A percentile compares a stretch with the other conserved stretches of the same genome.
Evolutionary conservation across 1,284 basidiomycete species (phyloP).

Genomic region (Ustilago loliicola): DNA sequence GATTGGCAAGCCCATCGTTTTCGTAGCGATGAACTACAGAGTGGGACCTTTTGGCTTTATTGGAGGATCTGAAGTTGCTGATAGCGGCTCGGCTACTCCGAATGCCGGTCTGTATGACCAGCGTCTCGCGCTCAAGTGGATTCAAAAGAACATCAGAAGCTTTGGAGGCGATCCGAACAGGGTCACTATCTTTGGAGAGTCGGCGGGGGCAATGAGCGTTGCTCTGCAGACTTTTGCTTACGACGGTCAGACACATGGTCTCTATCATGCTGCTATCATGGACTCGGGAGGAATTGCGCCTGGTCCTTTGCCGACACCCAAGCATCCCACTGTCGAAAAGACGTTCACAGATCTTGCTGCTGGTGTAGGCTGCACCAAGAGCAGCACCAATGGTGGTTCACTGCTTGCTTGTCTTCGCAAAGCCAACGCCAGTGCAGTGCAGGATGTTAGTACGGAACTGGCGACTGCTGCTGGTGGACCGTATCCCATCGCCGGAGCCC

Average conservation of each 20-base stretch:
- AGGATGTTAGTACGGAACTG: constrained; percentile 15
- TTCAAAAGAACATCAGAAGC: constrained; percentile 47
- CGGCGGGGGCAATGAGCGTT: constrained; percentile 51
- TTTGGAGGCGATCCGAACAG: constrained; percentile 54
- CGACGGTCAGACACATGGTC: constrained; percentile 35
- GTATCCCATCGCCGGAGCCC: constrained; percentile 29
- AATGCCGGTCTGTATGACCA: constrained; percentile 60
- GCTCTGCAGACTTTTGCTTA: constrained; percentile 45
- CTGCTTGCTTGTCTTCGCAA: constrained; percentile 38
- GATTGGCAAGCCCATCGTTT: constrained; percentile 52
- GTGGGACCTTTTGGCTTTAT: constrained; percentile 54
- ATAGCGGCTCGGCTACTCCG: constrained; percentile 25
- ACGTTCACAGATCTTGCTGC: constrained; percentile 27
- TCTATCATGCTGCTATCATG: constrained; percentile 57
- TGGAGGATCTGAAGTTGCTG: constrained; percentile 29
- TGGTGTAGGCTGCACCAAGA: constrained; percentile 29
- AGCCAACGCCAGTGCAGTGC: constrained; percentile 28
- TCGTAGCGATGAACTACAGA: constrained; percentile 55
- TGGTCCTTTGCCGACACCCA: constrained; percentile 34
- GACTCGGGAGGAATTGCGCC: constrained; percentile 45
- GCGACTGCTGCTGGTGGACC: constrained; percentile 20
- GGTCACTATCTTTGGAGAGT: constrained; percentile 53
- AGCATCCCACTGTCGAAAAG: constrained; percentile 35
- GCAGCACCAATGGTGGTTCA: background rate
- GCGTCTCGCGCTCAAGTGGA: constrained; percentile 50